Evolutionary conservation across 441 rosid species (phyloP).

Genomic region (Raphanus hybrid): DNA sequence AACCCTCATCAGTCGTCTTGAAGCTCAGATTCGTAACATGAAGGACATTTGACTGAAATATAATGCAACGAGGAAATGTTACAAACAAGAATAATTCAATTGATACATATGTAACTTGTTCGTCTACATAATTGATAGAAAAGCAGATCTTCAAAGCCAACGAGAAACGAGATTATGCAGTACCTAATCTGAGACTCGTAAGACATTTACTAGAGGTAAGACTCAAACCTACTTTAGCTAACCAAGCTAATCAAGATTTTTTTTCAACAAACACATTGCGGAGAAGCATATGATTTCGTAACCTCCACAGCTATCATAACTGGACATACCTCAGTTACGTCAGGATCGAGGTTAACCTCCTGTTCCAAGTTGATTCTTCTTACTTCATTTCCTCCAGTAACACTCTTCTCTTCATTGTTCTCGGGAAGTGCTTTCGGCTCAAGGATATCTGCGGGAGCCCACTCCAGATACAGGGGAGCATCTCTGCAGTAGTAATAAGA

Average conservation of each 20-base stretch:
- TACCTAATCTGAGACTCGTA: conserved; percentile 10
- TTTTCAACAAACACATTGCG: conserved; percentile 3
- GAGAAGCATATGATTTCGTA: background rate
- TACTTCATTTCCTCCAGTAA: conserved; percentile 61
- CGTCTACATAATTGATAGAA: background rate
- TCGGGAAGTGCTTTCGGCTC: conserved; percentile 47
- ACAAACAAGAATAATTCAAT: conserved; percentile 26
- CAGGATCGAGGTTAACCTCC: conserved; percentile 73
- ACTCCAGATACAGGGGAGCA: conserved; percentile 90
- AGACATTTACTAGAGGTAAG: conserved; percentile 2
- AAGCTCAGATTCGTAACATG: conserved; percentile 91
- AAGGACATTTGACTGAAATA: conserved; percentile 78
- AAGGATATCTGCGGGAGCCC: conserved; percentile 87
- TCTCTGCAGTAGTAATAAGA: conserved; percentile 57
- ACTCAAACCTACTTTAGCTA: background rate
- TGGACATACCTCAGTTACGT: conserved; percentile 73
- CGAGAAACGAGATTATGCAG: background rate
- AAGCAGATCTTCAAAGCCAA: conserved; percentile 4
- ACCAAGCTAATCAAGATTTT: conserved; percentile 22
- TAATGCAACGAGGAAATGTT: conserved; percentile 27
- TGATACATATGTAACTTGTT: background rate
- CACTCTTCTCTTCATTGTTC: conserved; percentile 47
- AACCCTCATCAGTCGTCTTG: conserved; percentile 80
- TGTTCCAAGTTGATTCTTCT: conserved; percentile 72
- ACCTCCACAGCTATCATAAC: conserved; percentile 6